These are phyloP conservation scores for Populus pruinosa DNA, from an alignment of 345 rosid genomes.

Conservation along the genomic window DNA sequence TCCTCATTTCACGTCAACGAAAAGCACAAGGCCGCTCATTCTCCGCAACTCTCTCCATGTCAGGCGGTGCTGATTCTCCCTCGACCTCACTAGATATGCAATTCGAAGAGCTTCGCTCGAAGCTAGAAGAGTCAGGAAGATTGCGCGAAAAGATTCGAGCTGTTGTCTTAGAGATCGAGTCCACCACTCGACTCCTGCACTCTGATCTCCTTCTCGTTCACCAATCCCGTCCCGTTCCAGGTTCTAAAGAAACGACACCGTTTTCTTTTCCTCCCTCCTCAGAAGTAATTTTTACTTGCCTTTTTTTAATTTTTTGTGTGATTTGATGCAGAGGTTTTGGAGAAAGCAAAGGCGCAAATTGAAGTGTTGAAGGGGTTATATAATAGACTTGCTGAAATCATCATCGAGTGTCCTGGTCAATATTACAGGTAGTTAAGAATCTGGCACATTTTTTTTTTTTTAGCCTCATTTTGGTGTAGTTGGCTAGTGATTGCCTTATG, in stretches of 20 bases:
- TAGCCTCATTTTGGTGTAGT: not conserved
- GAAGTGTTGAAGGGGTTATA: slow-evolving; percentile 54
- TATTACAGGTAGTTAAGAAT: slow-evolving; percentile 55
- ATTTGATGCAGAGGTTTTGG: slow-evolving; percentile 56
- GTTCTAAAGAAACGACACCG: slow-evolving; percentile 27
- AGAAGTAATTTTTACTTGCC: too few species aligned
- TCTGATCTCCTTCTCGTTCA: slow-evolving; percentile 80
- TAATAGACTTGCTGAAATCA: slow-evolving; percentile 50
- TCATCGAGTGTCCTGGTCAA: slow-evolving; percentile 61
- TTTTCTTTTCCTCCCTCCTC: not conserved
- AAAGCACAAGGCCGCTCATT: not conserved
- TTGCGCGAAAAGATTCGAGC: slow-evolving; percentile 70
- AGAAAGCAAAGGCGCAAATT: slow-evolving; percentile 59
- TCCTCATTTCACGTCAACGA: not conserved
- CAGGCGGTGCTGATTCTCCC: slow-evolving; percentile 37
- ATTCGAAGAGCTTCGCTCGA: slow-evolving; percentile 68
- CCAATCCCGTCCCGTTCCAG: slow-evolving; percentile 78
- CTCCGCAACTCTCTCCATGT: slow-evolving; percentile 42
- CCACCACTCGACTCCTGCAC: slow-evolving; percentile 62
- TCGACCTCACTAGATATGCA: slow-evolving; percentile 56
- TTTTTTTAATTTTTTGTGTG: not conserved
- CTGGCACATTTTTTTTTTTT: not conserved
- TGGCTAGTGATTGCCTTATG: slow-evolving; percentile 2
- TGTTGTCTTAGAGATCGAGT: slow-evolving; percentile 73
- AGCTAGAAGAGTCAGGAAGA: slow-evolving; percentile 68